Conservation (phyloP, 2,329 filamentous ascomycete genomes). For the Alternaria triticina region DNA sequence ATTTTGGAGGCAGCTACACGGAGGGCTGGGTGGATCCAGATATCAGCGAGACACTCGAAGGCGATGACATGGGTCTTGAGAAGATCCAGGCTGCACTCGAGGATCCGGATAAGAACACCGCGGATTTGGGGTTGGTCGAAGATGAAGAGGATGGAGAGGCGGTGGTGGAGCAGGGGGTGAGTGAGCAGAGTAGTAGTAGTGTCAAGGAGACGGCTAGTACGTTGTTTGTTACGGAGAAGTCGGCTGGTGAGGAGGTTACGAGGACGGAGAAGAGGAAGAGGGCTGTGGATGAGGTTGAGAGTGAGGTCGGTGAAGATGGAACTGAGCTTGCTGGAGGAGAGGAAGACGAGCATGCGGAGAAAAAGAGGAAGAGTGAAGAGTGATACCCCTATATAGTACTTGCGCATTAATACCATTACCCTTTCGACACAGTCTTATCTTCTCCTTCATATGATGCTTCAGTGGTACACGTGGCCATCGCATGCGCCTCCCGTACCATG, state of each 20-base stretch:
- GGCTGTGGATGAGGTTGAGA: background rate
- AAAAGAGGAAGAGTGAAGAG: background rate
- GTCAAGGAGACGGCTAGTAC: slow-evolving; percentile 8
- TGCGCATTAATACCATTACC: background rate
- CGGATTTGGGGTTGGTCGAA: slow-evolving; percentile 2
- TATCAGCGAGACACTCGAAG: slow-evolving; percentile 45
- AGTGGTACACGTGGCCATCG: background rate
- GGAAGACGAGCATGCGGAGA: background rate
- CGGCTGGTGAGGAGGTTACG: slow-evolving; percentile 4
- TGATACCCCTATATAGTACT: background rate
- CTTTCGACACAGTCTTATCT: background rate
- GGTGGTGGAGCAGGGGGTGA: background rate
- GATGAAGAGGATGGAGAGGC: slow-evolving; percentile 1
- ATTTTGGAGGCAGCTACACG: slow-evolving; percentile 51
- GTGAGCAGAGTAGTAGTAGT: background rate
- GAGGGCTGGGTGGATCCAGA: slow-evolving; percentile 51
- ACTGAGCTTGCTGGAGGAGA: background rate
- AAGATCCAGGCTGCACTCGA: slow-evolving; percentile 20
- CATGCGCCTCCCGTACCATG: background rate
- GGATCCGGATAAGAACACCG: slow-evolving; percentile 14
- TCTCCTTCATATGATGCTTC: background rate
- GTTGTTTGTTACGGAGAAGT: slow-evolving; percentile 7
- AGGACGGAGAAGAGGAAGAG: slow-evolving; percentile 8
- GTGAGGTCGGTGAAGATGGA: background rate
- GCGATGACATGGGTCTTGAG: slow-evolving; percentile 44